phyloP scores from a whole-genome alignment of 1,284 basidiomycete genomes.

The Spongispora temasekensis region DNA sequence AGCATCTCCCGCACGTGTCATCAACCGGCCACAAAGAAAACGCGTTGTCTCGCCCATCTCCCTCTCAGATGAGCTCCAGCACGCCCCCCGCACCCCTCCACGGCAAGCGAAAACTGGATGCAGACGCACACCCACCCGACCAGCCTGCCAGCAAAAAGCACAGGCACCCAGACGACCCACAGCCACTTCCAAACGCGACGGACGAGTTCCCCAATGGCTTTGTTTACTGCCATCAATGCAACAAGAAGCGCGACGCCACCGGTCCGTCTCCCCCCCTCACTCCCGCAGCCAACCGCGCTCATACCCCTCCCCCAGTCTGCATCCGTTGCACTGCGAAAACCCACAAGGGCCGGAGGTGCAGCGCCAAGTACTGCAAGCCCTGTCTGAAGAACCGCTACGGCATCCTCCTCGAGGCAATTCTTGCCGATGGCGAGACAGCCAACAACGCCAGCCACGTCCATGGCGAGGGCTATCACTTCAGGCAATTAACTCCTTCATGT shows the following conservation, averaged over 20 bases:
- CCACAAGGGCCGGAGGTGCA: conserved; percentile 46
- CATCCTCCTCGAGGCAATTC: conserved; percentile 52
- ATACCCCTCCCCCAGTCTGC: conserved; percentile 35
- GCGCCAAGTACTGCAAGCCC: conserved; percentile 57
- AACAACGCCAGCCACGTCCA: conserved; percentile 38
- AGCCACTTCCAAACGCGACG: conserved; percentile 12
- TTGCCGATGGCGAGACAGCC: conserved; percentile 28
- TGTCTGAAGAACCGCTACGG: conserved; percentile 70
- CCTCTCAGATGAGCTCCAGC: conserved; percentile 34
- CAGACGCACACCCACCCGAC: conserved; percentile 18
- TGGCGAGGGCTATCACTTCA: conserved; percentile 51
- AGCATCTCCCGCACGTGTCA: conserved; percentile 35
- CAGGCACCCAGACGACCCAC: conserved; percentile 20
- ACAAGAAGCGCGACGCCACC: conserved; percentile 53
- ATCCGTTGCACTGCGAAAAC: conserved; percentile 53
- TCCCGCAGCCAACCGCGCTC: conserved; percentile 7
- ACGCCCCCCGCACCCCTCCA: conserved; percentile 27
- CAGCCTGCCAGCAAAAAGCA: conserved; percentile 37
- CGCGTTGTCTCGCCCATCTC: conserved; percentile 46
- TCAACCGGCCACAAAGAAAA: conserved; percentile 53
- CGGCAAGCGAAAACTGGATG: conserved; percentile 45
- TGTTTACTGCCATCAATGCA: conserved; percentile 72
- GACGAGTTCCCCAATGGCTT: conserved; percentile 40
- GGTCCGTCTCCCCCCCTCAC: conserved; percentile 38
- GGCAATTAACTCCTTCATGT: conserved; percentile 40